Percentiles rank a stretch among this genome's conserved stretches.
Conservation (phyloP, 164 flowering plant genomes). For the Stephania cephalantha region DNA sequence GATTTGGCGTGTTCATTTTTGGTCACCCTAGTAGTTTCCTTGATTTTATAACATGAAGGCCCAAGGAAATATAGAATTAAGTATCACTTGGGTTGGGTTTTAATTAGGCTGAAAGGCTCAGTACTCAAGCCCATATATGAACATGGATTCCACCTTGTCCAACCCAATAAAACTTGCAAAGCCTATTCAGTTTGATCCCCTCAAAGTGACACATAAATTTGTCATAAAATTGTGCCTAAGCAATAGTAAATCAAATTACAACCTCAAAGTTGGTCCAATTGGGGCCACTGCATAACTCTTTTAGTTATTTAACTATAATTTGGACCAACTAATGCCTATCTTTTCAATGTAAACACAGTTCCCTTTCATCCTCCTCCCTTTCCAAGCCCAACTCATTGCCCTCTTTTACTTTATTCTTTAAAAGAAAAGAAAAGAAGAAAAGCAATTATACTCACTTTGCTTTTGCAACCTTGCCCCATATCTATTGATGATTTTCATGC, state of each 20-base stretch:
- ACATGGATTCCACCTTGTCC: background rate
- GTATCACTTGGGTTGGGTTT: background rate
- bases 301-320: background rate
- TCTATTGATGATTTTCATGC: conserved; percentile 25
- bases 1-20: no score
- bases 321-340: background rate
- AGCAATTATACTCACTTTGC: conserved; percentile 11
- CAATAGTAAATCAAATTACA: no score
- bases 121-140: background rate
- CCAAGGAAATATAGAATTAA: background rate
- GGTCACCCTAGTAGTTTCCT: background rate
- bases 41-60: background rate
- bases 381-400: conserved; percentile 15
- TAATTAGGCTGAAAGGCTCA: background rate
- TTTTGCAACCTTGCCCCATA: conserved; percentile 7
- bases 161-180: background rate
- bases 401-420: conserved; percentile 12
- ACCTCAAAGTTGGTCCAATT: background rate
- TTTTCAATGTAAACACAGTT: background rate
- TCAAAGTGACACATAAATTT: no score
- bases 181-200: no score
- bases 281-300: background rate
- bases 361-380: conserved; percentile 6
- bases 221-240: no score
- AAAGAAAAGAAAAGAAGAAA: conserved; percentile 6